phyloP scores from a whole-genome alignment of 2,329 filamentous ascomycete species.

The Colletotrichum musicola region DNA sequence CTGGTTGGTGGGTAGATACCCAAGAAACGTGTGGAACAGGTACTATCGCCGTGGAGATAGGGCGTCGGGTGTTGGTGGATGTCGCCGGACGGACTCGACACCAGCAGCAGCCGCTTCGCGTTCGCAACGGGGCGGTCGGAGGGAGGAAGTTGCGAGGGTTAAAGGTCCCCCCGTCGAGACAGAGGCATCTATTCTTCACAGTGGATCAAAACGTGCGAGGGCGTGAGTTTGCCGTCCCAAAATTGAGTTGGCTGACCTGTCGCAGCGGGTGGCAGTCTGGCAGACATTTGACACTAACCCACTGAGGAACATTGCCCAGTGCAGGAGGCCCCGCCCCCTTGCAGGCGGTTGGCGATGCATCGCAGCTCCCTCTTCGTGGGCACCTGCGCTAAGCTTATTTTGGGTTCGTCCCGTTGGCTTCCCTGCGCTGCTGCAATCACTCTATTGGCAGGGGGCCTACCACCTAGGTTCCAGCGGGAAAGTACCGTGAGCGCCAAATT shows the following conservation, averaged over 20 bases:
- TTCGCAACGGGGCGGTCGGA: background rate
- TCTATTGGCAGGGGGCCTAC: conserved; percentile 16
- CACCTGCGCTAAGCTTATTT: conserved; percentile 32
- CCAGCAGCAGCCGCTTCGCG: background rate
- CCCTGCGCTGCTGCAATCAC: conserved; percentile 15
- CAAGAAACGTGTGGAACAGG: conserved; percentile 5
- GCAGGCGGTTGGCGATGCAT: conserved; percentile 27
- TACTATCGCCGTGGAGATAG: conserved; percentile 33
- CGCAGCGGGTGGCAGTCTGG: conserved; percentile 34
- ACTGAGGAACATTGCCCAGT: background rate
- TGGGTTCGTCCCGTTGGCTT: conserved; percentile 29
- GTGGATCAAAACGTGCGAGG: conserved; percentile 3
- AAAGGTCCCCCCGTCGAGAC: background rate
- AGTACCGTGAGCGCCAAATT: too few relatives aligned
- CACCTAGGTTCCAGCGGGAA: background rate
- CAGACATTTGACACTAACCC: conserved; percentile 35
- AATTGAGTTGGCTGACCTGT: conserved; percentile 36
- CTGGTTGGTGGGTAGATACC: too few relatives aligned
- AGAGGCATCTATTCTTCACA: conserved; percentile 7
- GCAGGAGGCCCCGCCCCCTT: conserved; percentile 21
- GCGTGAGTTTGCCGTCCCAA: conserved; percentile 35
- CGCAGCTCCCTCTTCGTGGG: conserved; percentile 32
- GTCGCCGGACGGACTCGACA: conserved; percentile 10
- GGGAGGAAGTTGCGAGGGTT: conserved; percentile 1
- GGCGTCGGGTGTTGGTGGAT: background rate